Evolutionary conservation across 306 rosid species (phyloP).

Genomic region (Vigna radiata): DNA sequence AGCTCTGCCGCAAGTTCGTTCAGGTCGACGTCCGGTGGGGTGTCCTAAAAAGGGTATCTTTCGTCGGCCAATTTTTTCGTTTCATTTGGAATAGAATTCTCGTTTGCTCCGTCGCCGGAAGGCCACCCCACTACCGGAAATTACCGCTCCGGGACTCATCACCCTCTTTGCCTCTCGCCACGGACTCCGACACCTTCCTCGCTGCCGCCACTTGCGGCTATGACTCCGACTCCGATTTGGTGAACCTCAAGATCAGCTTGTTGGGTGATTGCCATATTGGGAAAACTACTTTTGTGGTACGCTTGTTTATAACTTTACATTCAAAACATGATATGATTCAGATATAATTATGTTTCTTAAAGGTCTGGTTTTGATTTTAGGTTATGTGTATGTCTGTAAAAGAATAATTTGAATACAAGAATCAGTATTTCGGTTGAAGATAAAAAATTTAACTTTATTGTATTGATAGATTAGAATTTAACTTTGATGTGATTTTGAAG

Average conservation of each 20-base stretch:
- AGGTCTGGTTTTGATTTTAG: neutral
- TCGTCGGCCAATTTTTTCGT: slow-evolving; percentile 70
- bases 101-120: slow-evolving; percentile 66
- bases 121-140: slow-evolving; percentile 55
- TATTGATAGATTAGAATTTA: too few species aligned
- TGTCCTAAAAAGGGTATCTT: slow-evolving; percentile 58
- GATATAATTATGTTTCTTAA: neutral
- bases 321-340: neutral
- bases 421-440: neutral
- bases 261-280: slow-evolving; percentile 97
- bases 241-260: slow-evolving; percentile 79
- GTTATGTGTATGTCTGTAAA: neutral
- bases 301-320: slow-evolving; percentile 24
- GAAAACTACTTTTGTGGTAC: slow-evolving; percentile 89
- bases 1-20: slow-evolving; percentile 66
- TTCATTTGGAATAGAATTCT: slow-evolving; percentile 76
- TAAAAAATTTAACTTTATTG: too few species aligned
- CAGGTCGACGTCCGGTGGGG: slow-evolving; percentile 65
- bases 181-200: slow-evolving; percentile 4
- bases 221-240: slow-evolving; percentile 83
- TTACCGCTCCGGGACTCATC: slow-evolving; percentile 44
- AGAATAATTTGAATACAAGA: neutral
- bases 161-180: slow-evolving; percentile 12
- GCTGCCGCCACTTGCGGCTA: slow-evolving; percentile 31
- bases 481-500: neutral